Evolutionary conservation across 441 rosid species (phyloP), one percentile per base, ranked within the genome.

Genomic region (Pelargonium australe): DNA sequence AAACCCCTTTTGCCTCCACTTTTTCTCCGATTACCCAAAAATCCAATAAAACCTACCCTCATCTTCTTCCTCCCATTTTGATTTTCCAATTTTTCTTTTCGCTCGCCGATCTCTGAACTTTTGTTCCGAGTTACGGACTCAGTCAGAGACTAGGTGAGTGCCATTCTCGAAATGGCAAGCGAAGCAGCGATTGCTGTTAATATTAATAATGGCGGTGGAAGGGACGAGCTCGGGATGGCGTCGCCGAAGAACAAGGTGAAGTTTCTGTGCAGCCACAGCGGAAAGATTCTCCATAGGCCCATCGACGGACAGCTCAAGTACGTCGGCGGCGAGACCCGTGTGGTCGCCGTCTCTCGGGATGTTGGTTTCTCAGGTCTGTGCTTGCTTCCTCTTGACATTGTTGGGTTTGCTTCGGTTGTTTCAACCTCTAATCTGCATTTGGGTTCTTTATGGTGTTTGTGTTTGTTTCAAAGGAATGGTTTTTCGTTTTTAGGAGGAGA

Each of bases 291-390:
- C 76, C 90, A 88, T 2, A 81, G 89, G 62, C 84, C 86, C 5
- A 63, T 58, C 7, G 97, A 89, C 10, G 90, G 89, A 2, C 70
- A 77, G 31, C 89, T 91, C 71, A 93, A 88, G 78, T 93, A 93
- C 66, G 85, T 87, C 23, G 96, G 97, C 20, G 96, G 98, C 0
- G 98, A 91, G 76, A 91, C 96, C 23, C 97, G 97, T 2, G 88
- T 89, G 69, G 72, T 91, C 62, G 81, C 88, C 28, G 79, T 91
- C 64, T 76, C 83, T 31, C 84, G 84, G 4, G 85, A 85, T 69
- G 76, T 84, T 72, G 75, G 64, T 49, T 81, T 85, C 77, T 66
- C 89, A 63, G 94, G 98, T 80, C 25, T 5, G 14, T n/a, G 5
- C 6, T 4, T 34, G 37, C 5, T 34, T 34, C 58, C 12, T 51